Evolutionary conservation across 331 rosid species (phyloP).

Genomic region (Acacia pycnantha): DNA sequence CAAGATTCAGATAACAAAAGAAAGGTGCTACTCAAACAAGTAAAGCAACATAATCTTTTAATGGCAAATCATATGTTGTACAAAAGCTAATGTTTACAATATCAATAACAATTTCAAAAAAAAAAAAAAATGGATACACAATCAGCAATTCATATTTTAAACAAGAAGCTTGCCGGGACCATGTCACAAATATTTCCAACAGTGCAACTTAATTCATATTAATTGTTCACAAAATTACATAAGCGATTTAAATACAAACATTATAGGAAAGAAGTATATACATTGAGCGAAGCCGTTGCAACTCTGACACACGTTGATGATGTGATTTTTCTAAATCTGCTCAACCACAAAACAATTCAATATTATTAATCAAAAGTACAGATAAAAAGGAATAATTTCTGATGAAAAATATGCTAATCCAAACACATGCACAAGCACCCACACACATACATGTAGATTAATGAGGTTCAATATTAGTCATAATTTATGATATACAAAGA

Average conservation of each 20-base stretch:
- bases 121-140: not conserved
- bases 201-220: not conserved
- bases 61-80: not conserved
- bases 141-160: not conserved
- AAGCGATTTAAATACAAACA: slow-evolving; percentile 9
- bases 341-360: slow-evolving; percentile 33
- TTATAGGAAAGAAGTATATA: slow-evolving; percentile 40
- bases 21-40: not conserved
- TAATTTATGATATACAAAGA: not conserved
- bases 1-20: not conserved
- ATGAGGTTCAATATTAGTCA: not conserved
- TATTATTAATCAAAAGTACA: not conserved
- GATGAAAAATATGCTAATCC: slow-evolving; percentile 2
- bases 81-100: not conserved
- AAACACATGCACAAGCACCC: not conserved
- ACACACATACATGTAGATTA: not conserved
- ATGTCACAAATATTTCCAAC: not conserved
- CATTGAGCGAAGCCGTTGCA: slow-evolving; percentile 93
- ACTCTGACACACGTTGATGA: slow-evolving; percentile 91
- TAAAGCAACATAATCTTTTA: not conserved
- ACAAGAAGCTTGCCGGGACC: not conserved
- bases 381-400: not conserved
- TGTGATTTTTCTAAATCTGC: slow-evolving; percentile 95
- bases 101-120: not conserved
- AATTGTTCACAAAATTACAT: slow-evolving; percentile 9